These are phyloP conservation scores for Withania somnifera DNA, from an alignment of 305 asterid genomes.

Conservation along the genomic window DNA sequence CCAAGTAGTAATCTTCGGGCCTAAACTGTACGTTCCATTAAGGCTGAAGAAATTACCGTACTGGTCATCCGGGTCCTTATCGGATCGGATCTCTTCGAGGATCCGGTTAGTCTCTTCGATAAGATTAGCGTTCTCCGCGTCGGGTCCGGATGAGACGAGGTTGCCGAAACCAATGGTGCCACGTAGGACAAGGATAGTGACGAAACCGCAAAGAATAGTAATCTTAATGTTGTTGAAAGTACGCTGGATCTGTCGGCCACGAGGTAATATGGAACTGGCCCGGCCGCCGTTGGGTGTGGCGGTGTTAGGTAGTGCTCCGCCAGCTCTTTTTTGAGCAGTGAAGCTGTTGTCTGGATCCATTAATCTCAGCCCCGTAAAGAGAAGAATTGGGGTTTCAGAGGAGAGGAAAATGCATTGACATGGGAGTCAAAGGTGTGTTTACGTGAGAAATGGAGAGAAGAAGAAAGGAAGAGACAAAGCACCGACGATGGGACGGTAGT, in stretches of 20 bases:
- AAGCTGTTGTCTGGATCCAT: slow-evolving; percentile 26
- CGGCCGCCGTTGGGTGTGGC: slow-evolving; percentile 28
- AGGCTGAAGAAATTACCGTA: slow-evolving; percentile 6
- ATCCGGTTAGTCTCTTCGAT: slow-evolving; percentile 69
- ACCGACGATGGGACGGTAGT: no score
- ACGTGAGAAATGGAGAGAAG: no score
- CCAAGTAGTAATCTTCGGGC: slow-evolving; percentile 62
- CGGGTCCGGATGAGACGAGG: slow-evolving; percentile 54
- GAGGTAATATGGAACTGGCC: slow-evolving; percentile 19
- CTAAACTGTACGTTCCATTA: slow-evolving; percentile 47
- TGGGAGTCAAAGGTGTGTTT: no score
- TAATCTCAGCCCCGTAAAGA: no score
- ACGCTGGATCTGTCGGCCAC: slow-evolving; percentile 69
- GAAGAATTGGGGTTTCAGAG: no score
- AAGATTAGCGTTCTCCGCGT: slow-evolving; percentile 49
- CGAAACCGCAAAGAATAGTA: slow-evolving; percentile 84
- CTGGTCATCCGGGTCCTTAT: slow-evolving; percentile 39
- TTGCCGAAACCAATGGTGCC: slow-evolving; percentile 86
- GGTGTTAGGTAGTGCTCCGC: slow-evolving; percentile 40
- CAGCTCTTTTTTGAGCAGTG: slow-evolving; percentile 52
- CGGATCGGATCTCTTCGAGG: slow-evolving; percentile 84
- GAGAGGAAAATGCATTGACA: no score
- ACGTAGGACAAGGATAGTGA: slow-evolving; percentile 82
- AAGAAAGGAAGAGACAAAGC: no score
- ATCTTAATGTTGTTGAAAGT: slow-evolving; percentile 81